Evolutionary conservation across 352 stramenopile species (phyloP).

Genomic region (Pythium myriotylum): DNA sequence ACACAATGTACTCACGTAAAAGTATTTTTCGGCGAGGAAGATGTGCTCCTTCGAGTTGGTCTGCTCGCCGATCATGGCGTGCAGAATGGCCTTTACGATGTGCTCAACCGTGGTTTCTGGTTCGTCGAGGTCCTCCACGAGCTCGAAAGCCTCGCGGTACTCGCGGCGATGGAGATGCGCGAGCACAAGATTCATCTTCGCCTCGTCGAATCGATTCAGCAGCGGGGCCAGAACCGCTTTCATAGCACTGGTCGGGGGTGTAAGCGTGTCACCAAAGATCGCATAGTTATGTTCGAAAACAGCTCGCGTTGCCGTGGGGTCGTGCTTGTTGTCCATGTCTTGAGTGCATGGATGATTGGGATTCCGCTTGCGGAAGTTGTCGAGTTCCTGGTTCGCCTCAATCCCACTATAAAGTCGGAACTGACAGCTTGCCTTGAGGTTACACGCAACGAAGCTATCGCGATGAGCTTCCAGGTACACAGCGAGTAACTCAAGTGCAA

Average conservation of each 20-base stretch:
- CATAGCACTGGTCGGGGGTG: background rate
- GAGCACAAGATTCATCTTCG: slow-evolving; percentile 58
- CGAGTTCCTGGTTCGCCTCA: slow-evolving; percentile 80
- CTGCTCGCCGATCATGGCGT: slow-evolving; percentile 62
- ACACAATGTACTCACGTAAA: slow-evolving; percentile 40
- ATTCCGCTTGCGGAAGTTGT: slow-evolving; percentile 65
- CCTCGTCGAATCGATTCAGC: slow-evolving; percentile 46
- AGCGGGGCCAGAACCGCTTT: slow-evolving; percentile 37
- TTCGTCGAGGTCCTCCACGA: slow-evolving; percentile 60
- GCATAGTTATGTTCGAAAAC: slow-evolving; percentile 57
- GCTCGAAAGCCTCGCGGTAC: slow-evolving; percentile 51
- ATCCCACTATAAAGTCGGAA: slow-evolving; percentile 59
- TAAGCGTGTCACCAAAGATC: slow-evolving; percentile 44
- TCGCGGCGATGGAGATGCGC: slow-evolving; percentile 49
- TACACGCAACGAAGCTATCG: slow-evolving; percentile 69
- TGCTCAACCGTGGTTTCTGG: slow-evolving; percentile 43
- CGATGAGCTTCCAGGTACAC: slow-evolving; percentile 54
- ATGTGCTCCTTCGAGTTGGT: slow-evolving; percentile 64
- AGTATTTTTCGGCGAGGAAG: slow-evolving; percentile 76
- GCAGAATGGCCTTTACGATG: slow-evolving; percentile 61
- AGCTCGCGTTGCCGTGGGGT: slow-evolving; percentile 31
- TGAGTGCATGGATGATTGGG: slow-evolving; percentile 38
- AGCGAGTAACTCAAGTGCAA: slow-evolving; percentile 60
- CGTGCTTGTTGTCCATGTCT: slow-evolving; percentile 2
- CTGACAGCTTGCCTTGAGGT: slow-evolving; percentile 68